Evolutionary conservation across 768 basidiomycete genomes (phyloP), one percentile per base, ranked within the genome.

Genomic region (Psilocybe subaeruginosa): DNA sequence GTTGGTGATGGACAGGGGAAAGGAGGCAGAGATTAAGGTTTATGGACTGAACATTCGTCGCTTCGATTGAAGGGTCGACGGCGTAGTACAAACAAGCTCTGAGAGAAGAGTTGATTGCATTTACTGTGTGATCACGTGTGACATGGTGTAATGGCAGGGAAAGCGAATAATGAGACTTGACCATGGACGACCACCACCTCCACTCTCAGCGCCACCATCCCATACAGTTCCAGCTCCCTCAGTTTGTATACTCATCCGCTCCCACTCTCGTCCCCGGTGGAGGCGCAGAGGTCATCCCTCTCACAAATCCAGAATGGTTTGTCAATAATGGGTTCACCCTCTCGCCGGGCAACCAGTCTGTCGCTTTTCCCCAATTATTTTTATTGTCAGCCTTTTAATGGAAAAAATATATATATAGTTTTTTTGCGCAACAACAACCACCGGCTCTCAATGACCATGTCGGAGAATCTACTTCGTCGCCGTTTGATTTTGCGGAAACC

Each of bases 1-100:
- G 76, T 80, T 79, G 81, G 71, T 75, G 74, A 71, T 80, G 88
- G 88, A 69, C 88, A 91, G 90, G 90, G 90, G 89, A 91, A 92
- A 88, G 68, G 86, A 84, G 89, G 90, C 88, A 87, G 64, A 91
- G 76, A 90, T 82, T 61, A 65, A 85, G 27, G 33, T 35, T 64
- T 63, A 49, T 66, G 61, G 55, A 47, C 52, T 39, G 23, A 49
- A 57, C 54, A 49, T 62, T 58, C 33, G 59, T 59, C 35, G 50
- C 60, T 61, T 54, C 52, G n/a, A 23, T 39, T 45, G 33, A 31
- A 60, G 31, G 23, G 35, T 62, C 17, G 50, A 39, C 51, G 57
- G 57, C 30, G 47, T 52, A 57, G 49, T 37, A 64, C 43, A 41
- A 35, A 11, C 33, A 7, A 57, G 53, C 39, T 54, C 47, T 29